phyloP scores from a whole-genome alignment of 2,329 filamentous ascomycete genomes.

The Xylaria sp. region DNA sequence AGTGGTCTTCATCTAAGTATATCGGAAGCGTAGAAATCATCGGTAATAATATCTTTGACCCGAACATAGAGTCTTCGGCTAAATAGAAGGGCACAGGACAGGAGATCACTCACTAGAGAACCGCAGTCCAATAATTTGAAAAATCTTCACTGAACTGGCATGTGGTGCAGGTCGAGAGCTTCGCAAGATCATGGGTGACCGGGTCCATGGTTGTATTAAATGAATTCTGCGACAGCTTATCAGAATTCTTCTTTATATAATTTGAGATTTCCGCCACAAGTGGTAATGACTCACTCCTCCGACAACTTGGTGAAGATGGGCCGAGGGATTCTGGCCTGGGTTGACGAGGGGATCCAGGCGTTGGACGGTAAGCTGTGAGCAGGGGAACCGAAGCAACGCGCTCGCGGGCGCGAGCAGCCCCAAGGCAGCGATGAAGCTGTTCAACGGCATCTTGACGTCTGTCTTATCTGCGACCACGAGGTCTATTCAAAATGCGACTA shows the following conservation, averaged over 20 bases:
- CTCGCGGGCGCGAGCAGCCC: constrained; percentile 40
- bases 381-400: constrained; percentile 44
- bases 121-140: constrained; percentile 47
- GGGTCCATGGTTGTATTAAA: constrained; percentile 58
- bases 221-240: constrained; percentile 50
- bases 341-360: constrained; percentile 55
- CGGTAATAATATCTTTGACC: no score
- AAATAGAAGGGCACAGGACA: background rate
- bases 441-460: constrained; percentile 26
- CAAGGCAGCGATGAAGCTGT: constrained; percentile 29
- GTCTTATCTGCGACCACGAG: background rate
- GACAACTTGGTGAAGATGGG: constrained; percentile 68
- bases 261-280: background rate
- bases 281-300: constrained; percentile 54
- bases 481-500: background rate
- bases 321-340: constrained; percentile 60
- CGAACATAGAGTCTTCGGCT: background rate
- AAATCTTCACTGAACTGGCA: constrained; percentile 41
- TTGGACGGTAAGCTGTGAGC: constrained; percentile 46
- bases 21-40: background rate
- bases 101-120: constrained; percentile 41
- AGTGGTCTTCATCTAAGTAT: background rate
- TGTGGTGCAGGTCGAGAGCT: constrained; percentile 54
- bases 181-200: constrained; percentile 47
- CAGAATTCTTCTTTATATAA: constrained; percentile 11